Evolutionary conservation across 352 stramenopile genomes (phyloP), one percentile per base, ranked within the genome.

Genomic region (Phytophthora crassamura): DNA sequence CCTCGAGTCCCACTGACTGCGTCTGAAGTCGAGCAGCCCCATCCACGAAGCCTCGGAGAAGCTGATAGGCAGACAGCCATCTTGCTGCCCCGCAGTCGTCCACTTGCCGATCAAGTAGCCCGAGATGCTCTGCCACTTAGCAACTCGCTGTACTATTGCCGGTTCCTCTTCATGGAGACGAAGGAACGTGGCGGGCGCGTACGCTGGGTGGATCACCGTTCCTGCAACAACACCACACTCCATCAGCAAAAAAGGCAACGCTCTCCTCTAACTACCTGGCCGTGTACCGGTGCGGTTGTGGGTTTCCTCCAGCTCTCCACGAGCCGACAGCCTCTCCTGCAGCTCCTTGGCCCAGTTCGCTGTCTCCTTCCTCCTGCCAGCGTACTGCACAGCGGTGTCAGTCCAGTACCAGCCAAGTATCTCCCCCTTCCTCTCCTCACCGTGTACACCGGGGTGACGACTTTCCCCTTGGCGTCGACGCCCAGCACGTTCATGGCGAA

Each of bases 1-100:
- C 28, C 70, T 77, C n/a, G 79, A 59, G 63, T 98, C 85, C 90
- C 94, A 98, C 39, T 86, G 45, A 49, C 81, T 84, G 18, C 71
- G 80, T 46, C 84, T 78, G 69, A 98, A 96, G 55, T 98, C 91
- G 9, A 98, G 69, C 4, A 99, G 72, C 6, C 96, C 96, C 32
- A 93, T 98, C 96, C 96, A 99, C 41, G 90, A 98, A 4, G 95
- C 96, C 75, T 99, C 96, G 0, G 88, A 97, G 67, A 92, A 97
- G 32, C 93, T 98, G 47, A 98, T 95, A 20, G 91, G 88, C 34
- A 96, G 33, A 33, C 67, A 74, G 20, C 62, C 38, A 45, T 69
- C 48, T 22, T 68, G 62, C 38, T 62, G 61, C 35, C 35, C 64
- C 5, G 70, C 58, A 22, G 46, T 81, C 5, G 77, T 91, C 95